phyloP scores from a whole-genome alignment of 139 green algal species.

The Chlamydomonas sp. region DNA sequence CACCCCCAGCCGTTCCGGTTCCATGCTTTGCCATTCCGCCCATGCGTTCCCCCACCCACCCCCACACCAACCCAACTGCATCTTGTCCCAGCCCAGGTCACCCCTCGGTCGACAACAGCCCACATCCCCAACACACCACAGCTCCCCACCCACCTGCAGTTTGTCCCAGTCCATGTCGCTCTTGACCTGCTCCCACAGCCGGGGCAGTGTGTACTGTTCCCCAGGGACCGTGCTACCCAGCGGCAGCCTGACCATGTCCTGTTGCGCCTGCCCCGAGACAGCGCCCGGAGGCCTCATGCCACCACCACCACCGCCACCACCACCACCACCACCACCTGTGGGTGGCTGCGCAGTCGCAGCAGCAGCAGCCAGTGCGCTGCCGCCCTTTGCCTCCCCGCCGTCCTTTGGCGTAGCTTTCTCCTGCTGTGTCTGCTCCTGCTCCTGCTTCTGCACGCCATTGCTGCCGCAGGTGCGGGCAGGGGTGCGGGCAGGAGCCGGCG shows the following conservation, averaged over 20 bases:
- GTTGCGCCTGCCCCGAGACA: too few species aligned
- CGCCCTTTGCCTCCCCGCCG: too few species aligned
- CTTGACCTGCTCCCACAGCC: conserved; percentile 53
- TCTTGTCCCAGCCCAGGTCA: too few species aligned
- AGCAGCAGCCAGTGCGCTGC: not conserved
- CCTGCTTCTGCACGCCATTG: not conserved
- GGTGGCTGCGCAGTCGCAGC: too few species aligned
- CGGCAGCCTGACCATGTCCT: not conserved
- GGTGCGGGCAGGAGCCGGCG: not conserved
- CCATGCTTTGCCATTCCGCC: too few species aligned
- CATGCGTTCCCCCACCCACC: not conserved
- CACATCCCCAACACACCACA: not conserved
- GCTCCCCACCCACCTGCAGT: not conserved
- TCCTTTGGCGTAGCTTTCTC: not conserved
- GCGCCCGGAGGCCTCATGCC: not conserved
- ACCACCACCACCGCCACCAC: not conserved
- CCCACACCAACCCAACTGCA: not conserved
- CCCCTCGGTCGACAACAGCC: not conserved
- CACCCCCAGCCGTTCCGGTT: too few species aligned
- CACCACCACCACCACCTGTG: not conserved
- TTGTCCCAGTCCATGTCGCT: not conserved
- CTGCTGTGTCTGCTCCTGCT: not conserved
- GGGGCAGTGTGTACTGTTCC: conserved; percentile 52
- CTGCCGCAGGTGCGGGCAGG: not conserved
- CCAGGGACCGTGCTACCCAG: conserved; percentile 17